Evolutionary conservation across 2,329 filamentous ascomycete genomes (phyloP), one percentile per base, ranked within the genome.

Genomic region (Magnaporthiopsis poae): DNA sequence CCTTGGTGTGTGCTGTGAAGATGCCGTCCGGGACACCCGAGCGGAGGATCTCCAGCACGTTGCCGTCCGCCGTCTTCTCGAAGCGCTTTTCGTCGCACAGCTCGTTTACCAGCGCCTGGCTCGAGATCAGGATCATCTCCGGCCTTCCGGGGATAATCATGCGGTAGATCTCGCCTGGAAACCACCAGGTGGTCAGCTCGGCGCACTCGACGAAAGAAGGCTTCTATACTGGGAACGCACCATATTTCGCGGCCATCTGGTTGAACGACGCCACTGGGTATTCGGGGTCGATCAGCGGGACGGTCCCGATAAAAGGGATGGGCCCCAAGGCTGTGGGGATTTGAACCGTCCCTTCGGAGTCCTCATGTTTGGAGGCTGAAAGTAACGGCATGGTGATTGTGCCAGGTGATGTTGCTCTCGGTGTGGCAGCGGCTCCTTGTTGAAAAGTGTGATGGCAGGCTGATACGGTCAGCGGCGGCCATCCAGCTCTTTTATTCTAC

Each of bases 41-140:
- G 69, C 88, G 78, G 59, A 90, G 79, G 71, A 46, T 60, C 3
- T 75, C 70, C 1, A 90, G 76, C 3, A 78, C 77, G 1, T 76
- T 80, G 5, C 77, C 75, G 46, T 21, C 21, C 46, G 46, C n/a
- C 46, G 21, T 75, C 73, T 91, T 91, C 31, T 78, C 72, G 72
- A 91, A 90, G n/a, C 87, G 80, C 67, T 81, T 84, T 74, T 90
- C 88, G 68, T 90, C 81, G 70, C 85, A 90, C 9, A 84, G 72
- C 71, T 90, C 88, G 66, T 88, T 81, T 39, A 89, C 77, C 0
- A 90, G 67, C 5, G 64, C 66, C 5, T 68, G 27, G 15, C 31
- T 65, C 2, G 69, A 67, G 3, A 31, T 3, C 68, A 39, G 3
- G 36, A 68, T 69, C 69, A 60, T 60, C 1, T 18, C 21, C 7